Evolutionary conservation across 306 rosid genomes (phyloP).

Genomic region (Carpinus fangiana): DNA sequence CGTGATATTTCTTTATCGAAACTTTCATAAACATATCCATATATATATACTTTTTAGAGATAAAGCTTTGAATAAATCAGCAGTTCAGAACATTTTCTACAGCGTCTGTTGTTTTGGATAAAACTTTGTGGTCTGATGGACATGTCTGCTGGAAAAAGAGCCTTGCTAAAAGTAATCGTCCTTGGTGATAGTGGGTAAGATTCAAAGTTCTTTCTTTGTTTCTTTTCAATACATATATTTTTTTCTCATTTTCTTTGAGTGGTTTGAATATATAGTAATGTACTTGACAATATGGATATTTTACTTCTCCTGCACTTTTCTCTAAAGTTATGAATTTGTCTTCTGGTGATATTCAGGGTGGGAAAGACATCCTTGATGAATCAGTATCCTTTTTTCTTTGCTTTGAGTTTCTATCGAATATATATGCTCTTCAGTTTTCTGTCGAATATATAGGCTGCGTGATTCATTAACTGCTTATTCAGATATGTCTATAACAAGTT

Average conservation of each 20-base stretch:
- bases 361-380: conserved; percentile 93
- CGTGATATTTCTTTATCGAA: background rate
- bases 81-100: background rate
- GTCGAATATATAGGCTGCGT: conserved; percentile 2
- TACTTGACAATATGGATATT: background rate
- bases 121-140: conserved; percentile 46
- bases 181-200: conserved; percentile 94
- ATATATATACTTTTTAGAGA: background rate
- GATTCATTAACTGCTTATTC: conserved; percentile 41
- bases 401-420: background rate
- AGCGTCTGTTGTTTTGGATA: conserved; percentile 6
- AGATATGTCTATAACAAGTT: conserved; percentile 80
- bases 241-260: background rate
- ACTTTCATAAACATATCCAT: background rate
- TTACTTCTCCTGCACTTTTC: conserved; percentile 1
- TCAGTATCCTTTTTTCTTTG: conserved; percentile 63
- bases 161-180: conserved; percentile 80
- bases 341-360: conserved; percentile 59
- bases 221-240: background rate
- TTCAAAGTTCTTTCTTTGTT: background rate
- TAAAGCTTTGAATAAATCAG: background rate
- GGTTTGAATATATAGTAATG: background rate
- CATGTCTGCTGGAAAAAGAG: conserved; percentile 49
- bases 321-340: background rate
- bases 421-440: background rate